phyloP scores from a whole-genome alignment of 805 yeast genomes.

The Wickerhamiella sorbophila region DNA sequence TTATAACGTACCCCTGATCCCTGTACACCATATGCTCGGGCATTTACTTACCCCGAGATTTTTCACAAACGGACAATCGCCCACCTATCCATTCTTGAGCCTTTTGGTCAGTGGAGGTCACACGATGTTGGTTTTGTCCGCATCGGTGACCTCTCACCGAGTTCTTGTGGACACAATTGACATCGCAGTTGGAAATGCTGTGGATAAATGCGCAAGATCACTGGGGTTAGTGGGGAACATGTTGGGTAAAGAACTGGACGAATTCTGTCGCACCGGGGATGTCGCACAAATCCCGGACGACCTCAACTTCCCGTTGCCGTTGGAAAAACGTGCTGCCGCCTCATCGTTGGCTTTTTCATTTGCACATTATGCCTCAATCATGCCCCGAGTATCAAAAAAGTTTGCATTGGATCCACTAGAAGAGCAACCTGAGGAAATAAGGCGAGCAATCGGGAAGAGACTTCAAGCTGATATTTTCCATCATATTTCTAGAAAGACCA shows the following conservation, averaged over 20 bases:
- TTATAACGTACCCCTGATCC: conserved; percentile 62
- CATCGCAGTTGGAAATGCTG: conserved; percentile 84
- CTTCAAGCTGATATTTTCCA: conserved; percentile 54
- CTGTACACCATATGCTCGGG: conserved; percentile 94
- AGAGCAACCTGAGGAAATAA: conserved; percentile 10
- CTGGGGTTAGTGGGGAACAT: conserved; percentile 68
- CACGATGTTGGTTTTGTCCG: conserved; percentile 67
- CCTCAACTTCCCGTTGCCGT: conserved; percentile 35
- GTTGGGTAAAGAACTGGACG: conserved; percentile 75
- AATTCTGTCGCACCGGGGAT: conserved; percentile 29
- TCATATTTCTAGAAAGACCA: conserved; percentile 56
- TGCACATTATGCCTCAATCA: conserved; percentile 54
- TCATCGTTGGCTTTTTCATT: conserved; percentile 51
- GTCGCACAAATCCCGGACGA: conserved; percentile 12
- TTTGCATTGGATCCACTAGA: conserved; percentile 9
- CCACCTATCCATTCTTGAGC: conserved; percentile 61
- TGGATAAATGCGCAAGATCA: conserved; percentile 84
- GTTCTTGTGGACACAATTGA: conserved; percentile 65
- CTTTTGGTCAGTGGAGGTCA: conserved; percentile 88
- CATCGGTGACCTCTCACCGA: conserved; percentile 48
- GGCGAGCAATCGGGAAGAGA: conserved; percentile 15
- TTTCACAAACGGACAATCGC: conserved; percentile 34
- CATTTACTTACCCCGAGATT: conserved; percentile 61
- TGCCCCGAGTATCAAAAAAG: conserved; percentile 25
- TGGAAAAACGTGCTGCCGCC: conserved; percentile 33